Conservation (phyloP, 2,329 filamentous ascomycete species). For the Ascochyta clinopodiicola region DNA sequence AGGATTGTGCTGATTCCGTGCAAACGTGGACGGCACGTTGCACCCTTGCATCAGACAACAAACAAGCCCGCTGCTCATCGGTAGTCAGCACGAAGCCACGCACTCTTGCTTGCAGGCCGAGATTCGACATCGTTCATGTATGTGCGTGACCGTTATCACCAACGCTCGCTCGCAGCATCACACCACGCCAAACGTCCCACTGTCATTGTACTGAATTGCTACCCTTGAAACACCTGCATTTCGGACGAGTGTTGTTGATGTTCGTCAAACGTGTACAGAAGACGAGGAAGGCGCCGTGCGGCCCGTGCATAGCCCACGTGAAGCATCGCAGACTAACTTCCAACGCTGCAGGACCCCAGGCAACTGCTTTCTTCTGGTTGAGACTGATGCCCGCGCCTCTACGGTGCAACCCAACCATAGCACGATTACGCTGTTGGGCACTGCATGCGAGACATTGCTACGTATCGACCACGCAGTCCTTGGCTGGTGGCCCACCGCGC, state of each 20-base stretch:
- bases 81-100: slow-evolving; percentile 13
- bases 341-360: not conserved
- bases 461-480: slow-evolving; percentile 31
- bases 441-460: slow-evolving; percentile 40
- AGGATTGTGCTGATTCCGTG: slow-evolving; percentile 36
- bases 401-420: slow-evolving; percentile 35
- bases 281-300: too few relatives aligned
- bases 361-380: not conserved
- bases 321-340: slow-evolving; percentile 4
- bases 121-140: not conserved
- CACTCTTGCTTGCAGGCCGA: slow-evolving; percentile 6
- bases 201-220: not conserved
- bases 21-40: slow-evolving; percentile 47
- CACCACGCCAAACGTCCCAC: not conserved
- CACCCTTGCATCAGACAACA: slow-evolving; percentile 35
- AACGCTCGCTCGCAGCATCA: not conserved
- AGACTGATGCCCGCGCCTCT: slow-evolving; percentile 24
- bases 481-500: slow-evolving; percentile 25
- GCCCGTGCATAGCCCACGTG: not conserved
- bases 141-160: not conserved
- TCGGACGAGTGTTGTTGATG: too few relatives aligned
- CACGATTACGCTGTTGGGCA: slow-evolving; percentile 29
- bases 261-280: too few relatives aligned
- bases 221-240: not conserved
- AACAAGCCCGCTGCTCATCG: slow-evolving; percentile 21